Evolutionary conservation across 2,329 filamentous ascomycete species (phyloP), one percentile per base, ranked within the genome.

Genomic region (Alternaria sp.): DNA sequence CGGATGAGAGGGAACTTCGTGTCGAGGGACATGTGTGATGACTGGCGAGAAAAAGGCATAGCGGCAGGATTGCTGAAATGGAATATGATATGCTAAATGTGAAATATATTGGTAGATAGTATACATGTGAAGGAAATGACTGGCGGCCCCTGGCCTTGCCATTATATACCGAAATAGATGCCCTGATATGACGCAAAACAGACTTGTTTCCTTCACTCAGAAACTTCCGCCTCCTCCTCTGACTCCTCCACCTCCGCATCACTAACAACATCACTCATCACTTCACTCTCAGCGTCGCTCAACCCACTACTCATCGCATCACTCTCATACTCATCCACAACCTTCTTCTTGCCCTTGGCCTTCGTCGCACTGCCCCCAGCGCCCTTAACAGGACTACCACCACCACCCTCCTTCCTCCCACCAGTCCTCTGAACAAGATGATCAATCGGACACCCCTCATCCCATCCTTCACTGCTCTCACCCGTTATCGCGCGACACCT

Each of bases 391-490:
- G 70, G 71, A 56, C 65, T 72, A 1, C 43, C 67, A 3, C 43
- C 67, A 3, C 49, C 54, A 15, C 11, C 56, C 21, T 77, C 82
- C 71, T 87, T 87, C 69, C 85, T 85, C 61, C 81, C 83, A 8
- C 86, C 88, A n/a, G 82, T 85, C 56, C 87, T 80, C 59, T 79
- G 85, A 5, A 90, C 86, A 36, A 90, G 75, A 73, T 90, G 86
- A 55, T 90, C 89, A 73, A 91, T 89, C 9, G 86, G 84, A 79
- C 89, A 91, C 0, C 86, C 86, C 15, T 88, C 81, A 4, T 88
- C 83, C 89, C 91, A 93, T 0, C 85, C 86, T 25, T 85, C 84
- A 53, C 86, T 90, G 1, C 85, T 85, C 66, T 86, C 82, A 0
- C 86, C 85, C 0, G 90, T 92, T 1, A 84, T 84, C 1, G 88